These are phyloP conservation scores for Pistacia vera DNA, from an alignment of 345 rosid genomes.

Conservation along the genomic window DNA sequence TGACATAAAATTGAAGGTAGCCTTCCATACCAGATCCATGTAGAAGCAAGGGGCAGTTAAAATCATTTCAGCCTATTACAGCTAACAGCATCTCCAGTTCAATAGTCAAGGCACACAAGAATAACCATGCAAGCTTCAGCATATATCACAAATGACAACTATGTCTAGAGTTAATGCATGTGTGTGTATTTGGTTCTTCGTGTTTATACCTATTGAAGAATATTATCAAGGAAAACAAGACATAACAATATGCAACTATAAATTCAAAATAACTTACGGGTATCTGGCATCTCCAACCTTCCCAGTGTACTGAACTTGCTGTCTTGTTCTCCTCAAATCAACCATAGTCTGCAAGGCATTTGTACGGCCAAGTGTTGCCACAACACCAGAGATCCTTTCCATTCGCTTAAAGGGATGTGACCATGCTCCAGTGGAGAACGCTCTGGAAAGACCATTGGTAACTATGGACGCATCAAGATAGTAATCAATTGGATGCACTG, in stretches of 20 bases:
- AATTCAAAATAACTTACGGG: constrained; percentile 64
- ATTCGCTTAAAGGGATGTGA: constrained; percentile 77
- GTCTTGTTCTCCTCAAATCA: constrained; percentile 85
- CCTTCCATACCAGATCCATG: neutral
- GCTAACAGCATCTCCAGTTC: neutral
- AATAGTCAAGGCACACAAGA: neutral
- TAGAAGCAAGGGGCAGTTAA: neutral
- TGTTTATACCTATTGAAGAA: neutral
- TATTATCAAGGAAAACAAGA: neutral
- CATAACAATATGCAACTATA: neutral
- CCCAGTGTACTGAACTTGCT: constrained; percentile 84
- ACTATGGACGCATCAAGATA: constrained; percentile 89
- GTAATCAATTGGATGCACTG: constrained; percentile 61
- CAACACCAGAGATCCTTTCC: constrained; percentile 94
- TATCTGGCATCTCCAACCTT: constrained; percentile 98
- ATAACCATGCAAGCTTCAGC: neutral
- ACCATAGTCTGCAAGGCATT: constrained; percentile 83
- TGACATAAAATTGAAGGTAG: neutral
- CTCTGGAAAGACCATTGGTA: constrained; percentile 86
- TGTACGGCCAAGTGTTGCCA: constrained; percentile 81
- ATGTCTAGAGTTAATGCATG: neutral
- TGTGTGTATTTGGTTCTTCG: neutral
- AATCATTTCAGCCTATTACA: neutral
- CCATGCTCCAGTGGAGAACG: constrained; percentile 99
- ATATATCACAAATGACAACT: neutral